Evolutionary conservation across 164 flowering plant genomes (phyloP).

Genomic region (Vitis rupestris): DNA sequence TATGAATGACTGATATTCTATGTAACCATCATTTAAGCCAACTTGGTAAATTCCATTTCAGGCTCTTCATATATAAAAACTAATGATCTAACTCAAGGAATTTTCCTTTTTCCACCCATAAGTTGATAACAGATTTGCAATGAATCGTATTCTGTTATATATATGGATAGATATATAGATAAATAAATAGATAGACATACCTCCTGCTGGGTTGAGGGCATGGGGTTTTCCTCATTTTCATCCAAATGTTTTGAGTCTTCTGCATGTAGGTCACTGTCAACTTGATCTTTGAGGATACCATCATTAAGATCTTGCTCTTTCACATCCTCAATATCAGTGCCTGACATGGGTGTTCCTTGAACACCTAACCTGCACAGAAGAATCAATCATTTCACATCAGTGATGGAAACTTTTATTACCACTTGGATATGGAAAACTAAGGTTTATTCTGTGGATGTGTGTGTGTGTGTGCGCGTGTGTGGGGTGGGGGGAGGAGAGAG

Average conservation of each 20-base stretch:
- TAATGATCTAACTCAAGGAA: not conserved
- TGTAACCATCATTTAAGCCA: not conserved
- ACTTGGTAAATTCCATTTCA: no score
- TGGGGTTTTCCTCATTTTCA: conserved; percentile 28
- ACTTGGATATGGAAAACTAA: no score
- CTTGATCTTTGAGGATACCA: conserved; percentile 15
- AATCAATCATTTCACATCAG: not conserved
- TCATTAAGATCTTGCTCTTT: conserved; percentile 29
- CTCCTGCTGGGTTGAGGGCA: conserved; percentile 39
- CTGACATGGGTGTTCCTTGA: conserved; percentile 14
- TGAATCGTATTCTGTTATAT: no score
- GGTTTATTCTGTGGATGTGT: no score
- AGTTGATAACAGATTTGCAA: no score
- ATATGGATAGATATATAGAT: no score
- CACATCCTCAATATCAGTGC: conserved; percentile 17
- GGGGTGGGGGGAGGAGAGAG: no score
- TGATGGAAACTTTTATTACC: not conserved
- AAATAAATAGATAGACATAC: conserved; percentile 14
- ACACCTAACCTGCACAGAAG: not conserved
- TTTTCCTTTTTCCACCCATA: not conserved
- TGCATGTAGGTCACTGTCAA: conserved; percentile 18
- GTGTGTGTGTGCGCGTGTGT: no score
- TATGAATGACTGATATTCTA: not conserved
- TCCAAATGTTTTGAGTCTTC: conserved; percentile 20
- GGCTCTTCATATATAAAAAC: not conserved